phyloP scores from a whole-genome alignment of 441 rosid genomes.

The Euphorbia schlechtendalii region DNA sequence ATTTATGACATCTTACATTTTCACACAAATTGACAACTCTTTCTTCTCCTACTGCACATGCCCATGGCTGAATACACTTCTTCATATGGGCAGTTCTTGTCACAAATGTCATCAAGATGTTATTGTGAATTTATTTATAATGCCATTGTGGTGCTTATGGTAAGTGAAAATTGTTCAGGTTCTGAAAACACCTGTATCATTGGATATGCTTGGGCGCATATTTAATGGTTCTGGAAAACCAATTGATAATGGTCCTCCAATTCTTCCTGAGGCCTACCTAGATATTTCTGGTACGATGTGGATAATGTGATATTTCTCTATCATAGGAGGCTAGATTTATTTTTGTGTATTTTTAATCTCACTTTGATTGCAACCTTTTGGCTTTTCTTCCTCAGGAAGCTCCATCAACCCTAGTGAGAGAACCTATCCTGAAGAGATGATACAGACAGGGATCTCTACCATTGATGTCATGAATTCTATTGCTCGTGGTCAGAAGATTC shows the following conservation, averaged over 20 bases:
- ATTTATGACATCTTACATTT: neutral
- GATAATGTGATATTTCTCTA: neutral
- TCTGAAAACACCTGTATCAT: constrained; percentile 87
- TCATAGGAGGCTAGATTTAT: neutral
- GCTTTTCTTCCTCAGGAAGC: constrained; percentile 51
- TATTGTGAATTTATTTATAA: neutral
- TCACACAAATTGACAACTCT: no score
- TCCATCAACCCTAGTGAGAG: no score
- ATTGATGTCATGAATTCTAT: constrained; percentile 99
- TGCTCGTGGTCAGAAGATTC: constrained; percentile 97
- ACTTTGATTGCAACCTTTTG: neutral
- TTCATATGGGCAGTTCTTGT: no score
- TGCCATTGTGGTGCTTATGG: neutral
- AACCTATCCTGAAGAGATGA: constrained; percentile 99
- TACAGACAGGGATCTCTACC: constrained; percentile 96
- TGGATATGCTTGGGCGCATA: constrained; percentile 99
- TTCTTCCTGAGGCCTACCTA: constrained; percentile 92
- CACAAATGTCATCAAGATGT: no score
- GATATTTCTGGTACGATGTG: constrained; percentile 74
- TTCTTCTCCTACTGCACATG: no score
- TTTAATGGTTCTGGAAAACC: constrained; percentile 98
- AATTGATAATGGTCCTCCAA: constrained; percentile 97
- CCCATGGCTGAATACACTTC: no score
- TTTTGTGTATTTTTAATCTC: neutral
- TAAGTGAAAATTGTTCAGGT: constrained; percentile 40